Evolutionary conservation across 2,329 filamentous ascomycete genomes (phyloP).

Genomic region (Trichoderma lentiforme): DNA sequence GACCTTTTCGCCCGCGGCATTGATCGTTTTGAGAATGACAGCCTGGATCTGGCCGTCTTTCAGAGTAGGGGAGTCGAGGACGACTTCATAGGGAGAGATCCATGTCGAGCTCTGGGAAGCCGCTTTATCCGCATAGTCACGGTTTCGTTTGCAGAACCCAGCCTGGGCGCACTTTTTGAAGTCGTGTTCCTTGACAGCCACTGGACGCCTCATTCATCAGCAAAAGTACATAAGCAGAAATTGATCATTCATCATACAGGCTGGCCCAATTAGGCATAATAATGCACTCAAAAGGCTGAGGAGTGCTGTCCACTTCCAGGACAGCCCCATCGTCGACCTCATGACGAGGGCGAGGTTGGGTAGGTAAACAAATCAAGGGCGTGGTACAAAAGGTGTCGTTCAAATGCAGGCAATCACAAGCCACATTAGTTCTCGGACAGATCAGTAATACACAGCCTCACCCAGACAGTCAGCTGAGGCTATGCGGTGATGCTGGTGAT

Average conservation of each 20-base stretch:
- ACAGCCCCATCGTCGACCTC: conserved; percentile 49
- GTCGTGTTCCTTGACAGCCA: conserved; percentile 87
- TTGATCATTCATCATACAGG: conserved; percentile 49
- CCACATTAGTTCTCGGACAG: conserved; percentile 7
- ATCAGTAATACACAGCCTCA: neutral
- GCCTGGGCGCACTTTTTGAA: conserved; percentile 97
- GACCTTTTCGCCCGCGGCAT: conserved; percentile 61
- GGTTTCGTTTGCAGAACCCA: conserved; percentile 95
- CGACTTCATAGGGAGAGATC: conserved; percentile 76
- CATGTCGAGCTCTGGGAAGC: conserved; percentile 63
- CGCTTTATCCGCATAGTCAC: conserved; percentile 79
- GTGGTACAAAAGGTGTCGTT: neutral
- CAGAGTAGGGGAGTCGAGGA: conserved; percentile 68
- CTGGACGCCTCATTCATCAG: conserved; percentile 43
- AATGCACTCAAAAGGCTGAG: conserved; percentile 58
- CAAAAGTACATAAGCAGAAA: neutral
- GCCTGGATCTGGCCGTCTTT: conserved; percentile 77
- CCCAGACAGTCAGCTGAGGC: neutral
- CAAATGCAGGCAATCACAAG: neutral
- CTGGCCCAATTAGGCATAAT: conserved; percentile 59
- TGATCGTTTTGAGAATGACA: conserved; percentile 75
- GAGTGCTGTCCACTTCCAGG: conserved; percentile 62
- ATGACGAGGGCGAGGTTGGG: conserved; percentile 35
- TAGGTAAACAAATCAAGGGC: conserved; percentile 15
- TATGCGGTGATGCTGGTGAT: conserved; percentile 1